These are phyloP conservation scores for Entelexis sorbosivorans DNA, from an alignment of 1,139 yeast genomes.

Conservation along the genomic window DNA sequence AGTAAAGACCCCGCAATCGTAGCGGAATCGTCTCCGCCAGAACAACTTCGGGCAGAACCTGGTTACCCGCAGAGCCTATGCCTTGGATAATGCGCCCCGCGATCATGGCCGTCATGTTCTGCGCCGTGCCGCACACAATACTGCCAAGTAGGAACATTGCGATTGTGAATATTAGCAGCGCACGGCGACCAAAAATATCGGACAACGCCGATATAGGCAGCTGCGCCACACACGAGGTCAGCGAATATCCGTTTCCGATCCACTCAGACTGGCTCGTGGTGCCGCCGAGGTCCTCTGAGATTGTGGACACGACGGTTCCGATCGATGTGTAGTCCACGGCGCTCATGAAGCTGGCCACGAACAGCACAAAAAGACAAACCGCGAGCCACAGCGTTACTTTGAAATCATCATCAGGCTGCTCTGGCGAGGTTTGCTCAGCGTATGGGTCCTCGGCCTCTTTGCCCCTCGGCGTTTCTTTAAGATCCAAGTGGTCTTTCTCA, in stretches of 20 bases:
- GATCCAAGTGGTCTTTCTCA: no score
- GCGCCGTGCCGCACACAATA: conserved; percentile 47
- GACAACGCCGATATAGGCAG: conserved; percentile 27
- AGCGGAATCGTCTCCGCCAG: conserved; percentile 53
- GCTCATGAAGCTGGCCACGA: conserved; percentile 17
- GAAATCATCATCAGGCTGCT: conserved; percentile 10
- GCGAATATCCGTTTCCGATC: conserved; percentile 28
- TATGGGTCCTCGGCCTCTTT: not conserved
- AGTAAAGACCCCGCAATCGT: conserved; percentile 39
- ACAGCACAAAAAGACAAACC: conserved; percentile 16
- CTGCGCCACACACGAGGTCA: conserved; percentile 27
- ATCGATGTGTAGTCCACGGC: conserved; percentile 27
- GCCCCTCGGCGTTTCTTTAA: no score
- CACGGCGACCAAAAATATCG: conserved; percentile 27
- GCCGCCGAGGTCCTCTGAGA: conserved; percentile 25
- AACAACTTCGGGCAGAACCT: conserved; percentile 47
- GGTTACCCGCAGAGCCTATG: conserved; percentile 62
- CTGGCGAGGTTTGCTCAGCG: not conserved
- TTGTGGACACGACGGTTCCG: conserved; percentile 25
- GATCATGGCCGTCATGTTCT: conserved; percentile 48
- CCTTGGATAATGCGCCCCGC: conserved; percentile 67
- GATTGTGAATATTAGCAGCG: conserved; percentile 22
- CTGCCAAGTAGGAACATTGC: conserved; percentile 32
- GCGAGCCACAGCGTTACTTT: conserved; percentile 1
- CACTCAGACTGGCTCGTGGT: conserved; percentile 27